Evolutionary conservation across 108 stramenopile genomes (phyloP).

Genomic region (Cyclotella sp.): DNA sequence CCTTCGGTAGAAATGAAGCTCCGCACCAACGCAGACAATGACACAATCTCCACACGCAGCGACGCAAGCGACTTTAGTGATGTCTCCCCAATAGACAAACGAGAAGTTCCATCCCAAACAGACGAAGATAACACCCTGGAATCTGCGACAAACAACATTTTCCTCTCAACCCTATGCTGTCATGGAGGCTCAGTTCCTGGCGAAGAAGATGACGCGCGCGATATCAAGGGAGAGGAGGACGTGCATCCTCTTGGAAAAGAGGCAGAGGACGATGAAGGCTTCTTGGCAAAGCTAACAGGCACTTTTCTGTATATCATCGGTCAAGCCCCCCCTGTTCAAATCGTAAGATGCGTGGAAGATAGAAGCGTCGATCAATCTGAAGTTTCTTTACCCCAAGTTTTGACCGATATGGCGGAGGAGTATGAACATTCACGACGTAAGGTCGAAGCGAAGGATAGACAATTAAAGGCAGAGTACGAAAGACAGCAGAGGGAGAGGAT

Average conservation of each 20-base stretch:
- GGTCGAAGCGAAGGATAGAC: neutral
- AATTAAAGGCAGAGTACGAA: neutral
- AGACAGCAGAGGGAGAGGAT: neutral
- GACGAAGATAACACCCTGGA: neutral
- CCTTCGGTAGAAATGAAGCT: no score
- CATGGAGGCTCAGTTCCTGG: conserved; percentile 6
- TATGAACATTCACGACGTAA: conserved; percentile 2
- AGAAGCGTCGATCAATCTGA: conserved; percentile 17
- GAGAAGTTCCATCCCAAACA: neutral
- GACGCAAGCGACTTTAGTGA: neutral
- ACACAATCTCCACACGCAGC: neutral
- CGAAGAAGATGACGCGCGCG: neutral
- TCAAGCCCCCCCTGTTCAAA: conserved; percentile 13
- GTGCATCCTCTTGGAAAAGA: neutral
- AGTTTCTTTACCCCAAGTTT: conserved; percentile 9
- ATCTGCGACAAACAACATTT: neutral
- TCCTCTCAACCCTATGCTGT: conserved; percentile 6
- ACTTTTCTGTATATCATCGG: conserved; percentile 12
- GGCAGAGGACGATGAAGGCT: neutral
- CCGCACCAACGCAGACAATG: neutral
- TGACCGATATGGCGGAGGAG: conserved; percentile 22
- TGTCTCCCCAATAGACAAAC: neutral
- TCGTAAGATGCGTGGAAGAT: conserved; percentile 1
- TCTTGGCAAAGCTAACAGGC: neutral
- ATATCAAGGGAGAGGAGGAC: neutral